These are phyloP conservation scores for Geosmithia flava DNA, from an alignment of 2,329 filamentous ascomycete genomes.

Conservation along the genomic window DNA sequence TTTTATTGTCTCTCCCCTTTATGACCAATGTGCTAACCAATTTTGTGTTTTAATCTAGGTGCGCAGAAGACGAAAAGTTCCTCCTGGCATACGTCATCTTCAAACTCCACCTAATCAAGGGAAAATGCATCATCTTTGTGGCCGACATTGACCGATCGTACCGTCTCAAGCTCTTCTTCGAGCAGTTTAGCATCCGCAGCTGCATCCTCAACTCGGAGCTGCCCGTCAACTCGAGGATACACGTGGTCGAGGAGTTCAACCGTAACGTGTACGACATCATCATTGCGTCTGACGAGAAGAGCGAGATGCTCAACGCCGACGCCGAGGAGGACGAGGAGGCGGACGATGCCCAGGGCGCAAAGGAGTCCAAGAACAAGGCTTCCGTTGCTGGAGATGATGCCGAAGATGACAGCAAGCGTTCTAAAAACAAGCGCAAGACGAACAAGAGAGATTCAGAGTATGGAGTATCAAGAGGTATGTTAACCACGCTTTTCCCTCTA, in stretches of 20 bases:
- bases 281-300: conserved; percentile 78
- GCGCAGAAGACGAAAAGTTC: conserved; percentile 96
- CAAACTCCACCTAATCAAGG: conserved; percentile 86
- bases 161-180: conserved; percentile 83
- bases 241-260: conserved; percentile 97
- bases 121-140: conserved; percentile 66
- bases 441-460: conserved; percentile 71
- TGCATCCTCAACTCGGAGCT: conserved; percentile 91
- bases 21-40: not conserved
- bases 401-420: conserved; percentile 7
- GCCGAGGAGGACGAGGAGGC: conserved; percentile 21
- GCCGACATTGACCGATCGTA: conserved; percentile 82
- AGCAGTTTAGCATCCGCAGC: conserved; percentile 91
- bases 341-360: conserved; percentile 10
- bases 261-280: conserved; percentile 95
- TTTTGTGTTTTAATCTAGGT: conserved; percentile 32
- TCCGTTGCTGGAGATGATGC: conserved; percentile 14
- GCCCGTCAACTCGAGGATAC: conserved; percentile 82
- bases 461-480: conserved; percentile 70
- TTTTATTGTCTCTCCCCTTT: not conserved
- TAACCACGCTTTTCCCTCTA: not conserved
- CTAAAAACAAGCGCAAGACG: conserved; percentile 52
- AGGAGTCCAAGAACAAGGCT: conserved; percentile 6
- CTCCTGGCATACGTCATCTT: conserved; percentile 87
- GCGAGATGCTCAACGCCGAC: conserved; percentile 52